Conservation (phyloP, 257 asterid species). For the Ilex aquifolium region DNA sequence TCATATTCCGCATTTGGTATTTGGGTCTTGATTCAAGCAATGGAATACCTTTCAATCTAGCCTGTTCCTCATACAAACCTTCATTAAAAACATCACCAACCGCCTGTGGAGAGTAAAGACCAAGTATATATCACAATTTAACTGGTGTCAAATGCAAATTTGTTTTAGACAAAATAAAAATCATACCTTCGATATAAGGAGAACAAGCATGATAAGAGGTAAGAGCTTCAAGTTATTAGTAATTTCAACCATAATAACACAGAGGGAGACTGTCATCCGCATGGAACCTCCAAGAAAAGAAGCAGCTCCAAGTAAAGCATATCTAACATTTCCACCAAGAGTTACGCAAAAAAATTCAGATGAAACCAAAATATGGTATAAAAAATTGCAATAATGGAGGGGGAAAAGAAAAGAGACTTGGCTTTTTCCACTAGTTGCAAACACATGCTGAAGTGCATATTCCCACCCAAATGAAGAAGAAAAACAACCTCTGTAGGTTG, state of each 20-base stretch:
- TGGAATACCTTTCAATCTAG: constrained; percentile 81
- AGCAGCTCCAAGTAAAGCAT: constrained; percentile 98
- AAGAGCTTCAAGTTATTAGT: constrained; percentile 86
- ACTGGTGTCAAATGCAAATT: neutral
- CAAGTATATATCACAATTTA: neutral
- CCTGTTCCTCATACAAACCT: constrained; percentile 97
- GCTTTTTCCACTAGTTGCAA: too few relatives aligned
- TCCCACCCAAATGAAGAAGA: too few relatives aligned
- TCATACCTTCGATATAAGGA: constrained; percentile 87
- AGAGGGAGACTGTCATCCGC: constrained; percentile 98
- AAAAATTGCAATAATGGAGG: too few relatives aligned
- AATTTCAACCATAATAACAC: constrained; percentile 97
- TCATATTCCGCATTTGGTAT: constrained; percentile 91
- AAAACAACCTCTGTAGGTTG: too few relatives aligned
- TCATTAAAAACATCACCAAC: constrained; percentile 99
- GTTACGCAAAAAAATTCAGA: neutral
- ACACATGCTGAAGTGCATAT: too few relatives aligned
- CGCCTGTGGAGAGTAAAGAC: constrained; percentile 46
- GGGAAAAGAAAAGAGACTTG: too few relatives aligned
- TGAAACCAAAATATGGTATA: too few relatives aligned
- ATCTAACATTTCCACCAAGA: constrained; percentile 42
- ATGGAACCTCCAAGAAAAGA: constrained; percentile 99
- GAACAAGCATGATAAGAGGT: constrained; percentile 98
- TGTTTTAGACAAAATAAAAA: neutral
- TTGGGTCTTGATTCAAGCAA: constrained; percentile 95